Evolutionary conservation across 148 eudicot species (phyloP).

Genomic region (Fagopyrum tataricum): DNA sequence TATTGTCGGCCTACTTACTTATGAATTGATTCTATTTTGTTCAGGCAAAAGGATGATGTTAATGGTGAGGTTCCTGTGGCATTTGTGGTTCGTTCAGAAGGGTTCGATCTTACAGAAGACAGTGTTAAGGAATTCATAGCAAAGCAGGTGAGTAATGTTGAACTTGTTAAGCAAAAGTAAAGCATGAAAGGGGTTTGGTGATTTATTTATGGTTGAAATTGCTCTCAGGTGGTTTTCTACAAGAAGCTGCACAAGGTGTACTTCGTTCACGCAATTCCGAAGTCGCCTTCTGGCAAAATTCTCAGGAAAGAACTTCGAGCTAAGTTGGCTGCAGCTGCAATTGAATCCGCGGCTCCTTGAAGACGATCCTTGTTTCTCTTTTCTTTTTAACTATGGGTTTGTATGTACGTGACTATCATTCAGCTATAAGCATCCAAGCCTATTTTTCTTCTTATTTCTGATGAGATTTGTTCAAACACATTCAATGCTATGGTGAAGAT

Average conservation of each 20-base stretch:
- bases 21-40: background rate
- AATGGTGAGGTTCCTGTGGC: constrained; percentile 73
- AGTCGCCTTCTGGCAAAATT: constrained; percentile 80
- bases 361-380: background rate
- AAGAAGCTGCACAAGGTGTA: constrained; percentile 79
- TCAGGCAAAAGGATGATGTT: constrained; percentile 68
- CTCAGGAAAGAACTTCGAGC: constrained; percentile 76
- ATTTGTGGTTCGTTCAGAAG: constrained; percentile 44
- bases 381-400: background rate
- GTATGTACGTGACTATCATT: background rate
- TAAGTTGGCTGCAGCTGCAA: constrained; percentile 24
- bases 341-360: background rate
- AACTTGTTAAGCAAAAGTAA: background rate
- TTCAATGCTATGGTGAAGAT: background rate
- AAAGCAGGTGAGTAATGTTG: constrained; percentile 34
- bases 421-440: background rate
- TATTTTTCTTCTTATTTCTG: background rate
- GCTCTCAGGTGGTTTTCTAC: constrained; percentile 33
- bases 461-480: constrained; percentile 1
- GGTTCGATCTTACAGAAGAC: constrained; percentile 40
- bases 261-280: constrained; percentile 68
- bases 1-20: background rate
- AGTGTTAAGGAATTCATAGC: constrained; percentile 51
- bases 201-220: too few relatives aligned
- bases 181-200: background rate